Conservation (phyloP, 2,329 filamentous ascomycete species). For the Clonostachys byssicola region DNA sequence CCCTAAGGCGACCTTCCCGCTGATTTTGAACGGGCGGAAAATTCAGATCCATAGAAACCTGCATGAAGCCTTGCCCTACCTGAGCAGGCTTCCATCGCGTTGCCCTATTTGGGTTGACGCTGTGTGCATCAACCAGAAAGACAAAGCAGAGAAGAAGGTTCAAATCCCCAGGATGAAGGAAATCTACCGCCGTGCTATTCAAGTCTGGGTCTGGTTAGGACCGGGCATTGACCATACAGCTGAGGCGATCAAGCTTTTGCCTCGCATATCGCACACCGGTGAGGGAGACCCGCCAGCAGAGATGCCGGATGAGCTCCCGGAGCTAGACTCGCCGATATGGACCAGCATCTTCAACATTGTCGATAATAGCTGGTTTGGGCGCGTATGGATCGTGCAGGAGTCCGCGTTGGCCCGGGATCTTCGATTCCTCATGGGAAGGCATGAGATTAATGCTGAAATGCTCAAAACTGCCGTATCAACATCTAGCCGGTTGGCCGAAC, state of each 20-base stretch:
- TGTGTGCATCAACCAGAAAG: conserved; percentile 3
- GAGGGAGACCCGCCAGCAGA: too few relatives aligned
- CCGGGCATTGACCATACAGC: not conserved
- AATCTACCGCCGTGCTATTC: not conserved
- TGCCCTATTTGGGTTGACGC: not conserved
- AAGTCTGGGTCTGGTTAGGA: not conserved
- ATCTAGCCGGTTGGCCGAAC: too few relatives aligned
- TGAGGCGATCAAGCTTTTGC: not conserved
- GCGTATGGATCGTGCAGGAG: too few relatives aligned
- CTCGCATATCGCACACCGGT: too few relatives aligned
- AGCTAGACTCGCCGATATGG: too few relatives aligned
- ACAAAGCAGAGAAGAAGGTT: not conserved
- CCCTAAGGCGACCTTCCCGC: not conserved
- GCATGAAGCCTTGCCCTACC: not conserved
- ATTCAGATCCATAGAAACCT: not conserved
- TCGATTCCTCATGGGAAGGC: too few relatives aligned
- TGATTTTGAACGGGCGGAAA: not conserved
- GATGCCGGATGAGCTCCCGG: too few relatives aligned
- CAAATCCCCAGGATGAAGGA: not conserved
- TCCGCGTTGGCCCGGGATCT: too few relatives aligned
- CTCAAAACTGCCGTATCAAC: too few relatives aligned
- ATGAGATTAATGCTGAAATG: too few relatives aligned
- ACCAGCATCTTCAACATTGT: too few relatives aligned
- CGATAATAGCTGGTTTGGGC: too few relatives aligned
- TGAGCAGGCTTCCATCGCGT: not conserved